phyloP scores from a whole-genome alignment of 768 basidiomycete genomes.

The Mycena albidolilacea region DNA sequence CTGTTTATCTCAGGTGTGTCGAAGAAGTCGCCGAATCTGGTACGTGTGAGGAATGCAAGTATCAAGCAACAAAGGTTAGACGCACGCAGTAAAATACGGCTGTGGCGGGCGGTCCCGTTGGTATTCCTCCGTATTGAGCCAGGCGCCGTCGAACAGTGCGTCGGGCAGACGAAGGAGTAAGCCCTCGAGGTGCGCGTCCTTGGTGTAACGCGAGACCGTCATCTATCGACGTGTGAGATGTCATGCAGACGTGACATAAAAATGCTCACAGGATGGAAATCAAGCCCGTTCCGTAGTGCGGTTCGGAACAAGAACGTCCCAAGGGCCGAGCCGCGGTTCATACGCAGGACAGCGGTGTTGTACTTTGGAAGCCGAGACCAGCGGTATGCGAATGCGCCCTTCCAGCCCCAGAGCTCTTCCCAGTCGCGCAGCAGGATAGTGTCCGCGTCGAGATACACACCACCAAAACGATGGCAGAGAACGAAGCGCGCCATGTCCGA shows the following conservation, averaged over 20 bases:
- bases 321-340: constrained; percentile 91
- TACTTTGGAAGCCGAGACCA: constrained; percentile 95
- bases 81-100: constrained; percentile 90
- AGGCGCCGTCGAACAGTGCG: constrained; percentile 94
- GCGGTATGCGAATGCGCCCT: constrained; percentile 94
- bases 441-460: constrained; percentile 95
- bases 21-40: constrained; percentile 88
- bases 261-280: constrained; percentile 81
- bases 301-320: constrained; percentile 94
- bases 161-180: constrained; percentile 88
- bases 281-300: constrained; percentile 90
- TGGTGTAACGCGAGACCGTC: constrained; percentile 89
- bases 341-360: constrained; percentile 92
- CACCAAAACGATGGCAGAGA: constrained; percentile 93
- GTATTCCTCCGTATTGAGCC: constrained; percentile 92
- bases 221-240: constrained; percentile 53
- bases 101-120: constrained; percentile 93
- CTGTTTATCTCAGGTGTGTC: constrained; percentile 78
- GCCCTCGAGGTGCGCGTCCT: constrained; percentile 84
- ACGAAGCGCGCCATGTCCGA: constrained; percentile 99
- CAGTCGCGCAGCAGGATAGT: constrained; percentile 94
- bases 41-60: constrained; percentile 5
- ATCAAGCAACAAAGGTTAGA: constrained; percentile 24
- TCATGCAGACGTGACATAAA: not conserved
- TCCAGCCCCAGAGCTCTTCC: constrained; percentile 98